Evolutionary conservation across 225 moss, liverwort and hornwort species (phyloP), one percentile per base, ranked within the genome.

Genomic region (Sphagnum tenellum): DNA sequence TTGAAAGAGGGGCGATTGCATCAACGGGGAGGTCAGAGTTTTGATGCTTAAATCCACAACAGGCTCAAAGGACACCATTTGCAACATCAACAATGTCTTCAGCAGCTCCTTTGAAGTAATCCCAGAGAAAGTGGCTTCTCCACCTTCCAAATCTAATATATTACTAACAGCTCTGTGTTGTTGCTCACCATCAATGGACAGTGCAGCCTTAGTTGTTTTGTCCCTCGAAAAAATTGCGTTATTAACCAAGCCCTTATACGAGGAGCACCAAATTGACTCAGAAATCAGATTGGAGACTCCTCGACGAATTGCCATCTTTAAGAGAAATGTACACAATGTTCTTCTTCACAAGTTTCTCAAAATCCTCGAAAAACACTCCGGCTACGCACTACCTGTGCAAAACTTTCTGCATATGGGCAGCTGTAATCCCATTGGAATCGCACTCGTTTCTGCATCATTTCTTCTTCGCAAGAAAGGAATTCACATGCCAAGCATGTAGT

Each of bases 11-110:
- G 75, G 70, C 61, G 70, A 76, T 73, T 49, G 85, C 84, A 91
- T 84, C 70, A 90, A 62, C 44, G 72, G 81, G 60, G 96, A 98
- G 45, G 71, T 86, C 44, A 98, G 76, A 55, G 90, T 62, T 64
- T 82, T 86, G 49, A 89, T 56, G 58, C 92, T 92, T 60, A 90
- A 71, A 59, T 92, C 88, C 69, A 92, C 90, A 60, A 89, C 6
- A 44, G 88, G 81, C 69, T 92, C 87, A 9, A 70, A 82, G 2
- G 90, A 83, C 57, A 92, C 89, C 73, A 98, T 55, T n/a, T 90
- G 77, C 11, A 98, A 81, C 70, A 90, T 98, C 2, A 74, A 53
- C 29, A 90, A 67, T 48, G 87, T 79, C 65, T 73, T 66, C 29
- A 74, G 55, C 46, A 98, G 90, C 79, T 98, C 96, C 69, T 66